Evolutionary conservation across 140 eudicot genomes (phyloP).

Genomic region (Cichorium intybus): DNA sequence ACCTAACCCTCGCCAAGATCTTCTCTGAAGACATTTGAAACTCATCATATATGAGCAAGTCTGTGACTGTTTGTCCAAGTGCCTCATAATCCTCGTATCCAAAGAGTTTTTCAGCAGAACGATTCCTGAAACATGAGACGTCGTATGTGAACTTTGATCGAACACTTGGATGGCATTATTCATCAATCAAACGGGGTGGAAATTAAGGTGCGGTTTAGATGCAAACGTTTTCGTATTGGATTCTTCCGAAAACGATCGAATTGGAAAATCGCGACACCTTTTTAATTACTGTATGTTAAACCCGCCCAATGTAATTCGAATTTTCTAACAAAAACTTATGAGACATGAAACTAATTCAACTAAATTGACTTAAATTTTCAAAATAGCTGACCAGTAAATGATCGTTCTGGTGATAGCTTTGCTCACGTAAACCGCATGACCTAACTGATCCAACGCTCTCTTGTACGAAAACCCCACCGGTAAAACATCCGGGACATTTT

Average conservation of each 20-base stretch:
- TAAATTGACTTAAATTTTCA: constrained; percentile 1
- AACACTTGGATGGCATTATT: constrained; percentile 10
- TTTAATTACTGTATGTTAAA: background rate
- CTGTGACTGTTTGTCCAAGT: constrained; percentile 51
- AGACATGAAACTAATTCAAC: background rate
- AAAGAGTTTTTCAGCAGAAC: constrained; percentile 74
- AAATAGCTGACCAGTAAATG: constrained; percentile 50
- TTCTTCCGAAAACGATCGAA: background rate
- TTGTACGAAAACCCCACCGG: constrained; percentile 50
- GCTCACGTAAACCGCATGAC: constrained; percentile 80
- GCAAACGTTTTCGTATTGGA: background rate
- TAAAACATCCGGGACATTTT: constrained; percentile 38
- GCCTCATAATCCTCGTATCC: constrained; percentile 77
- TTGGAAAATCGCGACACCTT: background rate
- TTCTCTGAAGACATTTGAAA: constrained; percentile 38
- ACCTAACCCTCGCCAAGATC: constrained; percentile 41
- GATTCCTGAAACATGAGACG: constrained; percentile 52
- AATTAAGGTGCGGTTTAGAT: background rate
- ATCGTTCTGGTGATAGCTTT: constrained; percentile 53
- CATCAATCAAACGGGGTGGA: background rate
- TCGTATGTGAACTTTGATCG: constrained; percentile 6
- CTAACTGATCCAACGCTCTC: constrained; percentile 69
- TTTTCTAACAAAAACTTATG: background rate
- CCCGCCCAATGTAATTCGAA: background rate
- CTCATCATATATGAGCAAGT: constrained; percentile 54